Conservation (phyloP, 768 basidiomycete genomes). For the Filobasidium floriforme region DNA sequence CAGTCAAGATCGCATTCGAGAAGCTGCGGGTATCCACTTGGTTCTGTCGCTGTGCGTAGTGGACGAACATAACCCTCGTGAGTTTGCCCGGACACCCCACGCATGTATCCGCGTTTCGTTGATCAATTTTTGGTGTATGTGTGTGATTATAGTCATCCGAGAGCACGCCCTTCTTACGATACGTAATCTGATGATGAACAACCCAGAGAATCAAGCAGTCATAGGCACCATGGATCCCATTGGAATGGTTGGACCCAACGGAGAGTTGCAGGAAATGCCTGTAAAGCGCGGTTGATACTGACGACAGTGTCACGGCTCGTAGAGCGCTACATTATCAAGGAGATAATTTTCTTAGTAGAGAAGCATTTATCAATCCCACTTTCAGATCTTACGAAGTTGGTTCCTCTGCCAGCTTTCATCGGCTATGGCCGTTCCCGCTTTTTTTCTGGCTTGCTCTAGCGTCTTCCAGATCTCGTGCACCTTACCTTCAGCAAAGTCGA, state of each 20-base stretch:
- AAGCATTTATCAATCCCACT: not conserved
- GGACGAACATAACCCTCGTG: conserved; percentile 88
- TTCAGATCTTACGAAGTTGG: conserved; percentile 1
- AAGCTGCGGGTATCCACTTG: conserved; percentile 65
- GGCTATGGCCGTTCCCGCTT: not conserved
- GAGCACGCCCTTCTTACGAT: conserved; percentile 86
- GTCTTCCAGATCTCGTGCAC: not conserved
- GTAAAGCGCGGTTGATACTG: not conserved
- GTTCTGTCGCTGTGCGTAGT: conserved; percentile 82
- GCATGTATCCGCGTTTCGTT: not conserved
- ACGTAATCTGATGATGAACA: conserved; percentile 66
- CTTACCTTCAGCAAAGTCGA: not conserved
- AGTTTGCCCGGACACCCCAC: conserved; percentile 45
- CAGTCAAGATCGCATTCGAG: conserved; percentile 68
- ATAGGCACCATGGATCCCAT: conserved; percentile 66
- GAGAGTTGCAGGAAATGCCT: conserved; percentile 39
- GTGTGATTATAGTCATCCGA: conserved; percentile 59
- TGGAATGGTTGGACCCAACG: conserved; percentile 54
- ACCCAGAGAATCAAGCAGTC: conserved; percentile 69
- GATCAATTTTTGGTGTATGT: not conserved
- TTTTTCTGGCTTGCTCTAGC: not conserved
- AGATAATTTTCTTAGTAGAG: not conserved
- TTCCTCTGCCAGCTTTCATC: not conserved
- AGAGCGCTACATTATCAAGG: not conserved
- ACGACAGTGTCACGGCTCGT: not conserved